Base-by-base conservation (phyloP, 139 green algal genomes). In the Eudorina sp. region DNA sequence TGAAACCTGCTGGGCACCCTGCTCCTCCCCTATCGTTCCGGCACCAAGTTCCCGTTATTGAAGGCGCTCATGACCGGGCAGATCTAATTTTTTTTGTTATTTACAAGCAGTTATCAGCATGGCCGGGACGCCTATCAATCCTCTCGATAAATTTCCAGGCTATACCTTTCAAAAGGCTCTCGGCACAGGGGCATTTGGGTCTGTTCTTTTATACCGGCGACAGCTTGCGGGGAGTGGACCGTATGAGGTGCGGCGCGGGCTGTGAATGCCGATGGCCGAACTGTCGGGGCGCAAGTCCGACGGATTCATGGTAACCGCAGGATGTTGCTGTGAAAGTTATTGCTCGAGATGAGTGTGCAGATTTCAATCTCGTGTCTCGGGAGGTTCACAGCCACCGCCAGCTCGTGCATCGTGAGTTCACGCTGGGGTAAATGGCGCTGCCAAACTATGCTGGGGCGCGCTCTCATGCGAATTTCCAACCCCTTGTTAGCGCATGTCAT, bases 401-500 rank as follows among this genome's bases (percentile, higher is more conserved):
- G n/a, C 48, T 88, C 3, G 51, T 88, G 13, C 83, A 80, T 21
- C 83, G 68, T 88, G 31, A 80, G 83, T 70, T 31, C 23, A n/a
- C n/a, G n/a, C n/a, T n/a, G n/a, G n/a, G n/a, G n/a, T n/a, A n/a
- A n/a, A n/a, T n/a, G n/a, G n/a, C n/a, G n/a, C n/a, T n/a, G n/a
- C n/a, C n/a, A n/a, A n/a, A n/a, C n/a, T n/a, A n/a, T 58, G 51
- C 51, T 58, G 13, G 51, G 51, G 51, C 13, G 16, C 51, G 13
- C 51, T 58, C 51, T 58, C 51, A 16, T 16, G 51, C 51, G 13
- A 58, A 58, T 58, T 2, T 36, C 16, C 46, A 5, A 29, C 13
- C 3, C 38, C 46, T 68, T n/a, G 19, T 34, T 95, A 34, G 96
- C 98, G 91, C 93, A 99, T 97, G 90, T 99, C 97, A 88, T 88